These are phyloP conservation scores for Sphagnurus paluster DNA, from an alignment of 1,284 basidiomycete species.

Conservation along the genomic window DNA sequence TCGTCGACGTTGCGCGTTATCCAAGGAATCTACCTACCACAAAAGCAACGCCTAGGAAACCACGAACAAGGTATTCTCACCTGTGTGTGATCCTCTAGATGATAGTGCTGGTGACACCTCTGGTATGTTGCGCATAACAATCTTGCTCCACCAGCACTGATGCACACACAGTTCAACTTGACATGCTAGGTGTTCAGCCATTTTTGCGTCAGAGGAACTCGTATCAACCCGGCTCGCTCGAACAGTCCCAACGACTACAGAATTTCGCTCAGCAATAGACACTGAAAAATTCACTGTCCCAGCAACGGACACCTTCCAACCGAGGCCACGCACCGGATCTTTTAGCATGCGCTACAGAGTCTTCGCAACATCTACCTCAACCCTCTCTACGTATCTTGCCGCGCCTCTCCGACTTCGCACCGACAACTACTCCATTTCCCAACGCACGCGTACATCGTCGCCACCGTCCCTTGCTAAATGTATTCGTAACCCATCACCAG, in stretches of 20 bases:
- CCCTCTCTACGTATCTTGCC: constrained; percentile 18
- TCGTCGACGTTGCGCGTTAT: constrained; percentile 20
- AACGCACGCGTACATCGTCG: constrained; percentile 9
- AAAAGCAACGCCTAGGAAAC: constrained; percentile 16
- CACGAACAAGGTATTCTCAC: constrained; percentile 36
- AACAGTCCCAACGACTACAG: constrained; percentile 11
- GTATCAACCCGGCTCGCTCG: constrained; percentile 18
- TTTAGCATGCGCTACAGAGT: constrained; percentile 19
- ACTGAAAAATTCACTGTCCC: constrained; percentile 14
- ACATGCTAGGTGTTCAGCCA: constrained; percentile 18
- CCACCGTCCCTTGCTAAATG: neutral
- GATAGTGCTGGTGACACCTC: constrained; percentile 35
- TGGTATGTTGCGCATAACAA: constrained; percentile 17
- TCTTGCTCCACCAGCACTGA: neutral
- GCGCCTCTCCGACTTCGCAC: constrained; percentile 25
- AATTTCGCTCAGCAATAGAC: constrained; percentile 3
- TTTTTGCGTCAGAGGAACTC: constrained; percentile 4
- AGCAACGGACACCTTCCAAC: neutral
- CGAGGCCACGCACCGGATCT: constrained; percentile 23
- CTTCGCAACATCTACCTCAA: constrained; percentile 19
- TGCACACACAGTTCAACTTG: constrained; percentile 24
- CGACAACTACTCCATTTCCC: constrained; percentile 23
- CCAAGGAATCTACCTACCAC: constrained; percentile 17
- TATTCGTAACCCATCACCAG: constrained; percentile 54
- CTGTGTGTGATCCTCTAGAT: constrained; percentile 41